phyloP scores from a whole-genome alignment of 139 green algal genomes.

The Limnomonas spitsbergensis region DNA sequence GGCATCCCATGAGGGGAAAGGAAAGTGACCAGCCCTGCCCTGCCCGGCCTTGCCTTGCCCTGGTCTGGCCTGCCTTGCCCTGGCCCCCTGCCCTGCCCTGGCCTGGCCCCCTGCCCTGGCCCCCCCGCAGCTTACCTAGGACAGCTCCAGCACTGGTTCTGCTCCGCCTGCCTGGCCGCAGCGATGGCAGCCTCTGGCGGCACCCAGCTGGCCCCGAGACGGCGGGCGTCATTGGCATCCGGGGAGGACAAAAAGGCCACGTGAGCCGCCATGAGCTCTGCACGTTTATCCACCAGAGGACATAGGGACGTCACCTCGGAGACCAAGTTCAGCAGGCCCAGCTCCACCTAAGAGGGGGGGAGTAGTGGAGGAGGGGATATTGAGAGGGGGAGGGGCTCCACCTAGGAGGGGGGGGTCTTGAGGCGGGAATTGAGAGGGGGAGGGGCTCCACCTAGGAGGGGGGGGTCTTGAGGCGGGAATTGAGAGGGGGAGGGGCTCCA shows the following conservation, averaged over 20 bases:
- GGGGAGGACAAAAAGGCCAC: constrained; percentile 34
- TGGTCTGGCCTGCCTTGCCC: not conserved
- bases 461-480: no score
- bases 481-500: no score
- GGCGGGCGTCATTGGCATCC: constrained; percentile 10
- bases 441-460: no score
- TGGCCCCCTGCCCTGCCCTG: not conserved
- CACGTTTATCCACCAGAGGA: constrained; percentile 45
- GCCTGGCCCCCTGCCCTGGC: not conserved
- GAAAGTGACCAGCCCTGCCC: no score
- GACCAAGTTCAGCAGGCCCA: constrained; percentile 58
- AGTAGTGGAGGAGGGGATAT: not conserved
- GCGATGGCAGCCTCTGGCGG: constrained; percentile 65
- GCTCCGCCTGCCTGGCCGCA: constrained; percentile 42
- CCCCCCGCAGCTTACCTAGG: not conserved
- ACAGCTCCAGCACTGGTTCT: constrained; percentile 25
- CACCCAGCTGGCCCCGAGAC: constrained; percentile 51
- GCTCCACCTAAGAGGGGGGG: constrained; percentile 15
- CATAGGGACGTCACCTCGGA: constrained; percentile 68
- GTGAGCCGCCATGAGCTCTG: constrained; percentile 59
- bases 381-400: no score
- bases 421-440: no score
- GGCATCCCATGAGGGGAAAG: no score
- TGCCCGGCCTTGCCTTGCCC: no score
- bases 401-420: no score